phyloP scores from a whole-genome alignment of 2,329 filamentous ascomycete genomes.

The Fusarium pseudoanthophilum region DNA sequence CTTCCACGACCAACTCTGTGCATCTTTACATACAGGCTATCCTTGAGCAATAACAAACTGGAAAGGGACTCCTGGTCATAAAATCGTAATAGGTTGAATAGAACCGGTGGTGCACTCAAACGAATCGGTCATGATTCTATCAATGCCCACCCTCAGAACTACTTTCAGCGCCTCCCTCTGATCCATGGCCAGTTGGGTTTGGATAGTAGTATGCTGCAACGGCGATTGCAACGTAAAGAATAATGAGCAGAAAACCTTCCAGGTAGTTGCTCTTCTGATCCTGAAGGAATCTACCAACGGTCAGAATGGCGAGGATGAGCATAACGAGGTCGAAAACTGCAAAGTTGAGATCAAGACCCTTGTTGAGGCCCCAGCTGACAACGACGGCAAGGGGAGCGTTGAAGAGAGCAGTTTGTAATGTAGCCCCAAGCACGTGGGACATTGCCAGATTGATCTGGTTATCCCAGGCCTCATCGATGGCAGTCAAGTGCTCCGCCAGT shows the following conservation, averaged over 20 bases:
- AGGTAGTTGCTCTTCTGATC: slow-evolving; percentile 93
- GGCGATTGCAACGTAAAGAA: slow-evolving; percentile 70
- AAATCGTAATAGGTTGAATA: slow-evolving; percentile 10
- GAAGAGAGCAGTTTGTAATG: slow-evolving; percentile 88
- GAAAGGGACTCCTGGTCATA: slow-evolving; percentile 8
- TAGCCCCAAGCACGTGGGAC: slow-evolving; percentile 86
- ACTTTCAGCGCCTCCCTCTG: neutral
- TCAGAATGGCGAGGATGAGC: slow-evolving; percentile 84
- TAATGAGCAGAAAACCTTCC: slow-evolving; percentile 83
- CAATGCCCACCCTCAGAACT: slow-evolving; percentile 26
- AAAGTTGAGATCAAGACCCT: slow-evolving; percentile 82
- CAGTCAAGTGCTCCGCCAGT: slow-evolving; percentile 84
- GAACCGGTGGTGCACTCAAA: neutral
- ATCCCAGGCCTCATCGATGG: slow-evolving; percentile 86
- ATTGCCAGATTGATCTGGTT: slow-evolving; percentile 87
- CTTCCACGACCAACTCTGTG: neutral
- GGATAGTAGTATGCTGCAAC: slow-evolving; percentile 69
- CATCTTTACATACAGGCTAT: neutral
- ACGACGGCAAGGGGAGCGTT: slow-evolving; percentile 87
- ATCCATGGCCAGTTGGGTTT: slow-evolving; percentile 47
- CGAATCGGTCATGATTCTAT: neutral
- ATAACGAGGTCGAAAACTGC: slow-evolving; percentile 87
- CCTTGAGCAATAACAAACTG: neutral
- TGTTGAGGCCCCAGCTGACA: slow-evolving; percentile 81
- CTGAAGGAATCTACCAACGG: slow-evolving; percentile 86